Evolutionary conservation across 805 yeast genomes (phyloP).

Genomic region (Barnettozyma salicaria): DNA sequence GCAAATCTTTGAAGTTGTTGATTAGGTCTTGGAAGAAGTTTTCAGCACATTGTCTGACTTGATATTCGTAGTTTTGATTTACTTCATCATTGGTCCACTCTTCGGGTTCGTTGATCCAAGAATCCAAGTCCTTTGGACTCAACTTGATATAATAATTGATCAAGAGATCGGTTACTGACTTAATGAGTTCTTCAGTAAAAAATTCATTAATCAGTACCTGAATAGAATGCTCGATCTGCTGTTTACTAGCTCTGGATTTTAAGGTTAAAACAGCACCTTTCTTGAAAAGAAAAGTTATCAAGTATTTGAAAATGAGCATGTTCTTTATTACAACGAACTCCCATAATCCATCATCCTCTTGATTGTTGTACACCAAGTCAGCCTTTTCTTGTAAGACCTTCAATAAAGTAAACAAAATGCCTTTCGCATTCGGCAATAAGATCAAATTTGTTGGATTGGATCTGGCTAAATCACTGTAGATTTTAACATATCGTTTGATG

Average conservation of each 20-base stretch:
- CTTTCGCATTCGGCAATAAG: constrained; percentile 55
- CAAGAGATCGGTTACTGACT: constrained; percentile 56
- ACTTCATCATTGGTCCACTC: constrained; percentile 87
- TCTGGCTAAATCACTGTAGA: constrained; percentile 54
- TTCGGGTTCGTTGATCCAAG: constrained; percentile 85
- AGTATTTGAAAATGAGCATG: constrained; percentile 55
- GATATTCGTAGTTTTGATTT: constrained; percentile 73
- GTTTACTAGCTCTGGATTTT: constrained; percentile 58
- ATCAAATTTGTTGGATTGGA: constrained; percentile 66
- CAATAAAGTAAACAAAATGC: constrained; percentile 56
- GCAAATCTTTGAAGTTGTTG: constrained; percentile 49
- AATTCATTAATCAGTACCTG: constrained; percentile 45
- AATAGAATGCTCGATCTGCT: constrained; percentile 55
- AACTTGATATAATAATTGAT: constrained; percentile 70
- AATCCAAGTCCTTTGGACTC: constrained; percentile 68
- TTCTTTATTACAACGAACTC: constrained; percentile 64
- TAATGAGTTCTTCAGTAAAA: constrained; percentile 51
- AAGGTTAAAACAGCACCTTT: constrained; percentile 60
- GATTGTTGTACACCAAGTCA: constrained; percentile 51
- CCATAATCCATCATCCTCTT: constrained; percentile 59
- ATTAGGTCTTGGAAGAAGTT: constrained; percentile 74
- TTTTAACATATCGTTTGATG: constrained; percentile 67
- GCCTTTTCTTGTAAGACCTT: constrained; percentile 61
- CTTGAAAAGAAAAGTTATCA: constrained; percentile 55
- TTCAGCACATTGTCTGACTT: constrained; percentile 82